Evolutionary conservation across 371 early-diverging fungal species (phyloP).

Genomic region (Zychaea mexicana): DNA sequence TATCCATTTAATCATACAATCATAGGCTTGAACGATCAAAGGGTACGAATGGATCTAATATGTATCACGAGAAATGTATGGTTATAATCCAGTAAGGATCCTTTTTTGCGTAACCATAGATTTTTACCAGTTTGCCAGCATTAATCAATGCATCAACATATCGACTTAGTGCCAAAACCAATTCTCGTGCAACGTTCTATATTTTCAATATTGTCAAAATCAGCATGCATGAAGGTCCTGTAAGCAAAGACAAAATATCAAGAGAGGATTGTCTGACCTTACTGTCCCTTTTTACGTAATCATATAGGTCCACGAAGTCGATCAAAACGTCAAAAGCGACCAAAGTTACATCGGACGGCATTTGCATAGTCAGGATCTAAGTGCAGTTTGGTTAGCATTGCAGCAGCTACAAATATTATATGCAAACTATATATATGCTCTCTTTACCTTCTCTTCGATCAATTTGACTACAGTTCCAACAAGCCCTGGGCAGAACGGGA

Average conservation of each 20-base stretch:
- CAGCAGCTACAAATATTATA: not conserved
- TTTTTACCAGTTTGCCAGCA: constrained; percentile 36
- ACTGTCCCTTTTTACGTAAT: constrained; percentile 68
- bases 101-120: too few relatives aligned
- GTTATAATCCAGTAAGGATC: too few relatives aligned
- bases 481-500: constrained; percentile 72
- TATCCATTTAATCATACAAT: constrained; percentile 78
- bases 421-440: not conserved
- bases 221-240: not conserved
- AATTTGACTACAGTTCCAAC: constrained; percentile 71
- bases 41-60: constrained; percentile 54
- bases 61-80: too few relatives aligned
- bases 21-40: constrained; percentile 72
- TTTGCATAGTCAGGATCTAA: constrained; percentile 66
- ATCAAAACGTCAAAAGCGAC: constrained; percentile 74
- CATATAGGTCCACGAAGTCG: constrained; percentile 67
- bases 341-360: constrained; percentile 68
- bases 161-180: constrained; percentile 69
- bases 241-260: not conserved
- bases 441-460: constrained; percentile 74
- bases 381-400: too few relatives aligned
- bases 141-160: constrained; percentile 68
- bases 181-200: constrained; percentile 70
- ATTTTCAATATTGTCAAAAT: not conserved
- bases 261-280: constrained; percentile 47